A percentile compares a stretch with the other conserved stretches of the same genome.
These are phyloP conservation scores for Phaeosphaeriaceae sp. DNA, from an alignment of 2,329 filamentous ascomycete genomes.

Conservation along the genomic window DNA sequence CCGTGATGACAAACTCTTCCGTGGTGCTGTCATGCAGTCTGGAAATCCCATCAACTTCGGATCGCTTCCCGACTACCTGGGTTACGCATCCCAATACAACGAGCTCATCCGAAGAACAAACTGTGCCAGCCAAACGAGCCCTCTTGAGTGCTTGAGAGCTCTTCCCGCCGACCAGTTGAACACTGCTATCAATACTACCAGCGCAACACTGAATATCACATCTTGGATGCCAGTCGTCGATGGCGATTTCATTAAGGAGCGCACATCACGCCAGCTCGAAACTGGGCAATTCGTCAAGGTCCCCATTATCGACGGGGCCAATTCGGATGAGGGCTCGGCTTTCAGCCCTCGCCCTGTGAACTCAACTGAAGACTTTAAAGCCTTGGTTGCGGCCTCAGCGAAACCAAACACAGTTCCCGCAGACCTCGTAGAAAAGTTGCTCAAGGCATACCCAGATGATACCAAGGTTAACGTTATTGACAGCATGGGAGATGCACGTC, in stretches of 20 bases:
- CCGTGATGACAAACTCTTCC: slow-evolving; percentile 56
- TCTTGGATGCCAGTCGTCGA: slow-evolving; percentile 58
- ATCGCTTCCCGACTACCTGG: slow-evolving; percentile 21
- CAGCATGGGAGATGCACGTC: slow-evolving; percentile 25
- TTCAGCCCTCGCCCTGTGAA: slow-evolving; percentile 63
- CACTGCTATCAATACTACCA: slow-evolving; percentile 56
- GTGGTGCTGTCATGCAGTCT: slow-evolving; percentile 55
- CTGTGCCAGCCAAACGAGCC: slow-evolving; percentile 33
- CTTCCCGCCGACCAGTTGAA: slow-evolving; percentile 66
- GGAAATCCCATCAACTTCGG: slow-evolving; percentile 47
- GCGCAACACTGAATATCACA: slow-evolving; percentile 29
- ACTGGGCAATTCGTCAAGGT: slow-evolving; percentile 68
- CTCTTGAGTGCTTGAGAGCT: slow-evolving; percentile 60
- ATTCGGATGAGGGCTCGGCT: slow-evolving; percentile 68
- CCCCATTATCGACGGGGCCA: slow-evolving; percentile 68
- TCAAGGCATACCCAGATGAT: slow-evolving; percentile 40
- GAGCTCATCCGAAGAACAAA: slow-evolving; percentile 25
- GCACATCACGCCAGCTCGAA: slow-evolving; percentile 61
- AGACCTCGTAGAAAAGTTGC: slow-evolving; percentile 27
- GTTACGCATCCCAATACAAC: slow-evolving; percentile 27
- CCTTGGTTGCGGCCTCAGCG: slow-evolving; percentile 42
- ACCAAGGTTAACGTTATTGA: slow-evolving; percentile 34
- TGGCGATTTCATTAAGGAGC: slow-evolving; percentile 62
- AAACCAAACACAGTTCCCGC: slow-evolving; percentile 30
- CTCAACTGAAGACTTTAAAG: slow-evolving; percentile 60